phyloP scores from a whole-genome alignment of 768 basidiomycete genomes.

The Pisolithus marmoratus region DNA sequence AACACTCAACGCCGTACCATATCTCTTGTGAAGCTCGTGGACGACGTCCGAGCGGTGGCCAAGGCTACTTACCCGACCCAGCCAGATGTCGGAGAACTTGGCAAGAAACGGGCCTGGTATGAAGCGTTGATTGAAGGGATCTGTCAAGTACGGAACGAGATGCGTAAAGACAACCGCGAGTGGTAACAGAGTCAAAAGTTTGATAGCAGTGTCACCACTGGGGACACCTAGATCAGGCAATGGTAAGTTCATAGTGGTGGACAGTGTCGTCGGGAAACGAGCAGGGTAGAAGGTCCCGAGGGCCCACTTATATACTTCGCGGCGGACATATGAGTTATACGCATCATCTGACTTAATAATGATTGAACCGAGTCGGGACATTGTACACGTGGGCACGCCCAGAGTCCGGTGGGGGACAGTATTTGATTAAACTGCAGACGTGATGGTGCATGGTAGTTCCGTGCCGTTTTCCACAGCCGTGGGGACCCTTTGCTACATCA shows the following conservation, averaged over 20 bases:
- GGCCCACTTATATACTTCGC: too few relatives aligned
- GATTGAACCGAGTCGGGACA: too few relatives aligned
- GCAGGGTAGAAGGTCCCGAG: too few relatives aligned
- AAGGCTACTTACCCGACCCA: slow-evolving; percentile 55
- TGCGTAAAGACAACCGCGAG: slow-evolving; percentile 22
- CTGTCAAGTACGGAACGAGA: slow-evolving; percentile 46
- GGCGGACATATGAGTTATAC: too few relatives aligned
- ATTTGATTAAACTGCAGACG: too few relatives aligned
- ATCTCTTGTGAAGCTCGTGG: slow-evolving; percentile 65
- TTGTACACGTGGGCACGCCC: too few relatives aligned
- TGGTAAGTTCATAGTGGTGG: slow-evolving; percentile 10
- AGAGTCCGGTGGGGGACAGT: too few relatives aligned
- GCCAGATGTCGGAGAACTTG: slow-evolving; percentile 67
- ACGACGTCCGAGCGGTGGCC: slow-evolving; percentile 75
- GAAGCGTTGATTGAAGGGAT: slow-evolving; percentile 52
- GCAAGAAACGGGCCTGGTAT: slow-evolving; percentile 71
- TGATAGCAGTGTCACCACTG: background rate
- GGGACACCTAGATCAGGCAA: slow-evolving; percentile 10
- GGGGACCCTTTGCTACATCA: too few relatives aligned
- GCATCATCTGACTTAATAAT: too few relatives aligned
- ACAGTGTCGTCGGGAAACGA: too few relatives aligned
- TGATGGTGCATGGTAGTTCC: too few relatives aligned
- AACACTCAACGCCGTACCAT: slow-evolving; percentile 43
- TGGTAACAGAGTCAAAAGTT: slow-evolving; percentile 10
- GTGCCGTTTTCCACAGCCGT: too few relatives aligned